Conservation (phyloP, 805 yeast genomes). For the Sugiyamaella boreocaroliniensis region DNA sequence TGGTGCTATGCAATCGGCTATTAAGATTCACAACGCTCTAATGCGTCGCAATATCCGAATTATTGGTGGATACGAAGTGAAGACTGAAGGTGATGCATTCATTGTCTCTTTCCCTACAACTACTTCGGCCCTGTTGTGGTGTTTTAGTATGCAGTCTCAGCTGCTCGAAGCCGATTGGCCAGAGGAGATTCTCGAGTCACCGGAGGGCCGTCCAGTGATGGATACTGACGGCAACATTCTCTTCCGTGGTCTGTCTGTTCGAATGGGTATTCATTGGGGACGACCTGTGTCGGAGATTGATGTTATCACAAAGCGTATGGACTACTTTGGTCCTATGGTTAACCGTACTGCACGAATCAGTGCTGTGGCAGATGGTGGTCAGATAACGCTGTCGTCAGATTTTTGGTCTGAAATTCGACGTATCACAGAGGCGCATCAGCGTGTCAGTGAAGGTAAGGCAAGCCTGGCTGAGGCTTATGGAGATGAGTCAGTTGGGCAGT, state of each 20-base stretch:
- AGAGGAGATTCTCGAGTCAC: constrained; percentile 73
- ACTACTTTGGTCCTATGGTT: constrained; percentile 98
- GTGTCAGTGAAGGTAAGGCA: constrained; percentile 25
- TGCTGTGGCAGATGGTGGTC: constrained; percentile 98
- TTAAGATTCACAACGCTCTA: constrained; percentile 84
- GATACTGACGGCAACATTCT: constrained; percentile 55
- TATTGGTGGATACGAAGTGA: constrained; percentile 96
- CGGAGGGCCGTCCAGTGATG: constrained; percentile 73
- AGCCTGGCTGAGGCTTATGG: constrained; percentile 37
- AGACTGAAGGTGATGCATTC: constrained; percentile 98
- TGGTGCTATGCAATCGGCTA: constrained; percentile 92
- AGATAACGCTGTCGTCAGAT: constrained; percentile 79
- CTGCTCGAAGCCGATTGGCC: constrained; percentile 91
- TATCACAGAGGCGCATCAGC: constrained; percentile 27
- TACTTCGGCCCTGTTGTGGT: constrained; percentile 85
- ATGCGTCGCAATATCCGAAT: constrained; percentile 91
- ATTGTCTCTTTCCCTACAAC: constrained; percentile 96
- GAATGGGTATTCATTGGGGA: constrained; percentile 99
- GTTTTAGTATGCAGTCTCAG: constrained; percentile 85
- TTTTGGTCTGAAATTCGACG: constrained; percentile 65
- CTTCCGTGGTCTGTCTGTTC: constrained; percentile 83
- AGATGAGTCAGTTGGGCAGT: constrained; percentile 43
- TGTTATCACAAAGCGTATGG: constrained; percentile 94
- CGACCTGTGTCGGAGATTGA: constrained; percentile 93
- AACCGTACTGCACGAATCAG: constrained; percentile 90